Conservation (phyloP, 805 yeast species). For the Ogataea methylovora region DNA sequence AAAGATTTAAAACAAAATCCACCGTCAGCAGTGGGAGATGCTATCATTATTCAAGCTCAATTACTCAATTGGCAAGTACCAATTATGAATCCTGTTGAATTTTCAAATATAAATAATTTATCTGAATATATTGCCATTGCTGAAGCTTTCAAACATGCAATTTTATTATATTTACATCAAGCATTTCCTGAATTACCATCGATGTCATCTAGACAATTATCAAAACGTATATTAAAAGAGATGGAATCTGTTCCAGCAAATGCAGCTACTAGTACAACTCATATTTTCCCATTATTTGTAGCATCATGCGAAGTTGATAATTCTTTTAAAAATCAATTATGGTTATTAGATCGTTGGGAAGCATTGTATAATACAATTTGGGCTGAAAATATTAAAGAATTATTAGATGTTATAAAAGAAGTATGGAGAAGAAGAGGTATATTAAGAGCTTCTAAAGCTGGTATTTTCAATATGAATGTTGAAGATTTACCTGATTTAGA, state of each 20-base stretch:
- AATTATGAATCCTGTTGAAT: too few species aligned
- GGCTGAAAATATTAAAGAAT: conserved; percentile 7
- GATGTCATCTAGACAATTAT: not conserved
- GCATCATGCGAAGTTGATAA: conserved; percentile 10
- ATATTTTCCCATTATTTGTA: conserved; percentile 10
- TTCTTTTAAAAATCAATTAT: conserved; percentile 3
- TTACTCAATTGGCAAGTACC: too few species aligned
- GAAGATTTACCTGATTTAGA: conserved; percentile 1
- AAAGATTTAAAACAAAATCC: conserved; percentile 3
- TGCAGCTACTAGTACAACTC: conserved; percentile 8
- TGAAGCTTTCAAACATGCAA: conserved; percentile 5
- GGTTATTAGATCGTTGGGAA: conserved; percentile 7
- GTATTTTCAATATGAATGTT: not conserved
- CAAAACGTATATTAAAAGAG: not conserved
- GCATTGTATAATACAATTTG: conserved; percentile 7
- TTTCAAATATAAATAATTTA: not conserved
- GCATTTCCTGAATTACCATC: conserved; percentile 7
- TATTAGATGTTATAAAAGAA: conserved; percentile 8
- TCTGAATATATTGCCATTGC: conserved; percentile 10
- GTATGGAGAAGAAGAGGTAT: conserved; percentile 10
- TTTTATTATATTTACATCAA: conserved; percentile 9
- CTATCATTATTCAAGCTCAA: conserved; percentile 1
- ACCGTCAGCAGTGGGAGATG: conserved; percentile 1
- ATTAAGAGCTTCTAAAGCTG: too few species aligned
- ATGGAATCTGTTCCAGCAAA: conserved; percentile 3